Evolutionary conservation across 2,329 filamentous ascomycete species (phyloP), one percentile per base, ranked within the genome.

Genomic region (Curvularia eragrostidis): DNA sequence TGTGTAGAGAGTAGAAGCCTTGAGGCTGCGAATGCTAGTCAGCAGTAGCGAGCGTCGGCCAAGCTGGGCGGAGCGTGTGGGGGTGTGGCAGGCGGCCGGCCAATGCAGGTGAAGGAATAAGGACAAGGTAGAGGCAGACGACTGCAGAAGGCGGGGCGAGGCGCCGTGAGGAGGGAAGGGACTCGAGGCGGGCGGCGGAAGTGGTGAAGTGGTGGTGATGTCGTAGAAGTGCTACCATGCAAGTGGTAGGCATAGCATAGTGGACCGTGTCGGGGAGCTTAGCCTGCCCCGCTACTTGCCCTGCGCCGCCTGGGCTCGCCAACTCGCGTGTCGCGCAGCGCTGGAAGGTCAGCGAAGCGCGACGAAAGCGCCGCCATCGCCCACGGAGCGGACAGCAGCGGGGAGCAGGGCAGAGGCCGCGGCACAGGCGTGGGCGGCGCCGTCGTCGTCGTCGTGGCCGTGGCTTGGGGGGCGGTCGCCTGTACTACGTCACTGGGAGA

Each of bases 231-330:
- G 7, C 32, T n/a, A n/a, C 13, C 15, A 6, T 36, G 15, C 32
- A 36, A 24, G 39, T 10, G 10, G 36, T 39, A 38, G 36, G 7
- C 8, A 18, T 21, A 19, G 19, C 13, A 41, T 34, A 36, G 32
- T 26, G 24, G 21, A 30, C 18, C 39, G 36, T 52, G 42, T 42
- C 19, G 41, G 23, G 52, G 53, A 59, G 53, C 57, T 59, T 53
- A 53, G 58, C 13, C 46, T 56, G 48, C 59, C 59, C 51, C 56
- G 52, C 59, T 55, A 49, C 58, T 32, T 42, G 39, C 49, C 54
- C 54, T 54, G 57, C 53, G 48, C 41, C 42, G 32, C 47, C 44
- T 26, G 48, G n/a, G 18, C 47, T 59, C 59, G 59, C 59, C 59
- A 59, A 59, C 36, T 62, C 59, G 59, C 59, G 59, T 62, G 56